Evolutionary conservation across 208 protist genomes (phyloP).

Genomic region (Novymonas esmeraldas): DNA sequence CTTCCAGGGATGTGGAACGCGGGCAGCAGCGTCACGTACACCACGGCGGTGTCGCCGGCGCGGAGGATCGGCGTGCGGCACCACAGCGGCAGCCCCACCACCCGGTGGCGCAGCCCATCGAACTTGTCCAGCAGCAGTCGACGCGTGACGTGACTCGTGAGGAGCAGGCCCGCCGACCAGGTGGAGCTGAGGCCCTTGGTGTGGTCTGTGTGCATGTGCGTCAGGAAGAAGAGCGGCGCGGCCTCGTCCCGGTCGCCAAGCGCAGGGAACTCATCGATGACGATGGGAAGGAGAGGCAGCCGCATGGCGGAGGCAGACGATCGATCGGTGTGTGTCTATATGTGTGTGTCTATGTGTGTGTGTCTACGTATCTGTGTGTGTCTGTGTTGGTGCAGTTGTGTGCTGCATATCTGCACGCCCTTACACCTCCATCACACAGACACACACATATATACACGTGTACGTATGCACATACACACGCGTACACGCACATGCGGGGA

Average conservation of each 20-base stretch:
- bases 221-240: constrained; percentile 53
- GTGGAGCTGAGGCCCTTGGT: constrained; percentile 66
- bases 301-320: constrained; percentile 32
- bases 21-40: constrained; percentile 57
- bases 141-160: constrained; percentile 57
- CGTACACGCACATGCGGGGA: too few relatives aligned
- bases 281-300: constrained; percentile 50
- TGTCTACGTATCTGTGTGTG: too few relatives aligned
- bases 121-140: constrained; percentile 58
- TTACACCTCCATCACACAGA: too few relatives aligned
- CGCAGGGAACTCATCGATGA: constrained; percentile 59
- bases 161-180: constrained; percentile 64
- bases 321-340: not conserved
- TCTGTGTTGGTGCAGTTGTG: too few relatives aligned
- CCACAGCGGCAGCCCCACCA: constrained; percentile 42
- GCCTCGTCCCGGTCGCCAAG: not conserved
- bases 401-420: too few relatives aligned
- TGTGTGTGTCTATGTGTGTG: not conserved
- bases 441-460: too few relatives aligned
- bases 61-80: constrained; percentile 31
- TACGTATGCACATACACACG: too few relatives aligned
- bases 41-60: not conserved
- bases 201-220: constrained; percentile 92
- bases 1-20: constrained; percentile 82
- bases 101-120: constrained; percentile 32